Conservation (phyloP, 345 rosid genomes). For the Garcia nutans region DNA sequence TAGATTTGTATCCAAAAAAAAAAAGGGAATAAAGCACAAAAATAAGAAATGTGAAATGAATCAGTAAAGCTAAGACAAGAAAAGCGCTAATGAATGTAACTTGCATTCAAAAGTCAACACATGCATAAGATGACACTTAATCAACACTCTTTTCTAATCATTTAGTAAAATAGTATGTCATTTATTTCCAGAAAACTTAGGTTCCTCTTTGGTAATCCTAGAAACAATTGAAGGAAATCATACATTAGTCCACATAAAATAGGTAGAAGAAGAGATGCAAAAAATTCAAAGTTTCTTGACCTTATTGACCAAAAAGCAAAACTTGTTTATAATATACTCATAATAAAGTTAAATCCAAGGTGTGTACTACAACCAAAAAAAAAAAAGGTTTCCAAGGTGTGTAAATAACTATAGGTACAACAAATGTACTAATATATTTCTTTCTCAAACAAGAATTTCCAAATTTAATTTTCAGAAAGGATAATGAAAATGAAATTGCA, state of each 20-base stretch:
- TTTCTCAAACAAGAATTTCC: too few species aligned
- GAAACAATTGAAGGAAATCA: not conserved
- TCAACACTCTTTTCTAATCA: not conserved
- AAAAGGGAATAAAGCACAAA: not conserved
- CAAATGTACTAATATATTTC: too few species aligned
- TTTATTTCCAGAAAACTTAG: not conserved
- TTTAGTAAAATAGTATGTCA: not conserved
- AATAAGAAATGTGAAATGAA: conserved; percentile 16
- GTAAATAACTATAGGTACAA: too few species aligned
- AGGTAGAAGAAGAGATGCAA: too few species aligned
- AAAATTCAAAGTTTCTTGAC: not conserved
- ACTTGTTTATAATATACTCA: not conserved
- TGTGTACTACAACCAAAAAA: too few species aligned
- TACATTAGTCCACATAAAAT: not conserved
- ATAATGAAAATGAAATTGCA: too few species aligned
- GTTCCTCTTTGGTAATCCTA: not conserved
- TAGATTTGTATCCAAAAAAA: conserved; percentile 36
- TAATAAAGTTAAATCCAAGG: too few species aligned
- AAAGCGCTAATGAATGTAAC: not conserved
- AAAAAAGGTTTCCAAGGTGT: too few species aligned
- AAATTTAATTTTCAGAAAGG: too few species aligned
- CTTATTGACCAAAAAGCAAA: not conserved
- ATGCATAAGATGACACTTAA: not conserved
- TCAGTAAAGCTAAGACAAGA: not conserved
- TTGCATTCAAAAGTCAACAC: not conserved